Percentiles rank a stretch among this genome's conserved stretches.
phyloP scores from a whole-genome alignment of 2,329 filamentous ascomycete species.

The Coniella vitis region DNA sequence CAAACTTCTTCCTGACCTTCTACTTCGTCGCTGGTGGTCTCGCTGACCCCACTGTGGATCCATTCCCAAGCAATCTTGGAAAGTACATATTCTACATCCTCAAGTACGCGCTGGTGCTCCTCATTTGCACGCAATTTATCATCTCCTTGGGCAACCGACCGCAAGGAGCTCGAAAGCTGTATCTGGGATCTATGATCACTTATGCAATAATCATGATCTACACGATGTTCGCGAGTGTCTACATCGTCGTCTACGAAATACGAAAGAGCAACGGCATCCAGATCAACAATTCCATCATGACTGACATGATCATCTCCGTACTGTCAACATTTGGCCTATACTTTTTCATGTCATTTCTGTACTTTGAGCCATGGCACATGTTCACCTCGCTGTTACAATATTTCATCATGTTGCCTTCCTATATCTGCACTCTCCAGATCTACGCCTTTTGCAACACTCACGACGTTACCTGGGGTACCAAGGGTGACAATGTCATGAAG shows the following conservation, averaged over 20 bases:
- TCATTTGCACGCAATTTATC: slow-evolving; percentile 94
- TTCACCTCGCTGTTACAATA: slow-evolving; percentile 88
- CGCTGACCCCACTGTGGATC: slow-evolving; percentile 71
- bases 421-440: slow-evolving; percentile 95
- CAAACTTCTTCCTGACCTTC: slow-evolving; percentile 98
- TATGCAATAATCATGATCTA: slow-evolving; percentile 94
- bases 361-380: slow-evolving; percentile 99
- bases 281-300: slow-evolving; percentile 84
- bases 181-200: slow-evolving; percentile 79
- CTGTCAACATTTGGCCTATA: slow-evolving; percentile 86
- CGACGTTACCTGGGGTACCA: slow-evolving; percentile 98
- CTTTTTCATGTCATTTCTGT: slow-evolving; percentile 93
- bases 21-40: slow-evolving; percentile 95
- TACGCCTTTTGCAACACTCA: slow-evolving; percentile 99
- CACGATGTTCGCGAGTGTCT: slow-evolving; percentile 82
- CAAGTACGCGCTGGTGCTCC: slow-evolving; percentile 75
- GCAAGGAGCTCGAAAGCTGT: slow-evolving; percentile 88
- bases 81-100: slow-evolving; percentile 80
- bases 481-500: slow-evolving; percentile 92
- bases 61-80: slow-evolving; percentile 83
- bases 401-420: slow-evolving; percentile 83
- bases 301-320: slow-evolving; percentile 88
- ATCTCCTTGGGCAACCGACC: slow-evolving; percentile 92
- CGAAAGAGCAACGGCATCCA: slow-evolving; percentile 43
- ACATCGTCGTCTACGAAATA: slow-evolving; percentile 82